Conservation (phyloP, 139 green algal species). For the Micromonas commoda region DNA sequence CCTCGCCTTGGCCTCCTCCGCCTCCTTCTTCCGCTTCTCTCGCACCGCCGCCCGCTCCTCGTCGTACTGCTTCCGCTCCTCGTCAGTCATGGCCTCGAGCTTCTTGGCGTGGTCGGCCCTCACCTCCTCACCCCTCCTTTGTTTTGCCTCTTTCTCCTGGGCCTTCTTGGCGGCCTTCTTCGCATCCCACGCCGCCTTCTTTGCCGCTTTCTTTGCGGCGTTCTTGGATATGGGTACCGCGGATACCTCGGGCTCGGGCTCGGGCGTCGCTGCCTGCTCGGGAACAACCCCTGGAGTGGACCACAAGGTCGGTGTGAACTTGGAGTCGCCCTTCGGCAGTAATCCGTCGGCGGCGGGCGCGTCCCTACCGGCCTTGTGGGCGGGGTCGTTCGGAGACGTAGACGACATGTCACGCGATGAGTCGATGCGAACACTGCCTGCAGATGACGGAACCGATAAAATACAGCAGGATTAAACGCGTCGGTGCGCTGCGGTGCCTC, state of each 20-base stretch:
- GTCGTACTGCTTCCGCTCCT: slow-evolving; percentile 13
- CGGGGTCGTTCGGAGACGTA: no score
- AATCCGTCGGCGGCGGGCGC: no score
- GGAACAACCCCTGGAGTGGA: no score
- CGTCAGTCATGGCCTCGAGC: neutral
- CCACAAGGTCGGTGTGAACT: no score
- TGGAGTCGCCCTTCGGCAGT: no score
- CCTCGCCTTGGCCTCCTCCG: slow-evolving; percentile 16
- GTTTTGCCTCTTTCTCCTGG: slow-evolving; percentile 12
- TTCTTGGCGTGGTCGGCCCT: neutral
- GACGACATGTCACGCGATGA: no score
- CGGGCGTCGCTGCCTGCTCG: no score
- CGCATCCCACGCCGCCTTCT: slow-evolving; percentile 6
- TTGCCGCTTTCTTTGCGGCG: neutral
- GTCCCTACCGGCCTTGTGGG: no score
- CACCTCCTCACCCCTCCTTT: neutral
- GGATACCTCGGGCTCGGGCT: neutral
- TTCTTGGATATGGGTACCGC: neutral
- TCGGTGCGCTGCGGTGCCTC: no score
- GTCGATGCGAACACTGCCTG: no score
- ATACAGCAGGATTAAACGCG: no score
- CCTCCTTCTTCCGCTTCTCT: neutral
- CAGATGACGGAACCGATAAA: no score
- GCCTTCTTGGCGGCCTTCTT: slow-evolving; percentile 18
- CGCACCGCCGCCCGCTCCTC: neutral